Conservation (phyloP, 768 basidiomycete species). For the Psilocybe cubensis region DNA sequence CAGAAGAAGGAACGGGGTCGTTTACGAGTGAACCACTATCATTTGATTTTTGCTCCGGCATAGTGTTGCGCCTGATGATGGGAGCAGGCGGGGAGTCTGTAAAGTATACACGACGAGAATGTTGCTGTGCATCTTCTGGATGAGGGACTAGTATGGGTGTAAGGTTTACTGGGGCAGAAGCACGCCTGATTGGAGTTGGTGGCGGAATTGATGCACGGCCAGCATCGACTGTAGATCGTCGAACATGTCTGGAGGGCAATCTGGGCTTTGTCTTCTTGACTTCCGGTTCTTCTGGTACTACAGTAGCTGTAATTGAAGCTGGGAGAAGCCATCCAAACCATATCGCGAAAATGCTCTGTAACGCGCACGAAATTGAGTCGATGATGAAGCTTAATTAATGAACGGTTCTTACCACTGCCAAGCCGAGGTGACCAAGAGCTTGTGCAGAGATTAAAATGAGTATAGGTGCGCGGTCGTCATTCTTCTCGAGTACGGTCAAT, state of each 20-base stretch:
- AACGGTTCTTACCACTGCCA: conserved; percentile 39
- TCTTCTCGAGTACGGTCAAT: conserved; percentile 8
- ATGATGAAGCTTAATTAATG: conserved; percentile 3
- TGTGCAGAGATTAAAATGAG: conserved; percentile 38
- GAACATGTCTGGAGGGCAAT: conserved; percentile 14
- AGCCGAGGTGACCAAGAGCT: conserved; percentile 35
- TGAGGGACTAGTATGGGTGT: conserved; percentile 24
- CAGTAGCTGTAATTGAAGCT: conserved; percentile 11
- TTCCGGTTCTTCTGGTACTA: conserved; percentile 15
- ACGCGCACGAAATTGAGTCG: conserved; percentile 6
- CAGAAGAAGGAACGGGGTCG: conserved; percentile 12
- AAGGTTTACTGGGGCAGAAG: conserved; percentile 24
- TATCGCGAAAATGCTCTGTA: conserved; percentile 47
- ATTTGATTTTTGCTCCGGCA: conserved; percentile 16
- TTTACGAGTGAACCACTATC: background rate
- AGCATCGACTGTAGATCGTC: conserved; percentile 10
- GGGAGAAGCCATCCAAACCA: conserved; percentile 46
- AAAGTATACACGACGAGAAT: conserved; percentile 34
- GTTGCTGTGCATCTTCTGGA: conserved; percentile 14
- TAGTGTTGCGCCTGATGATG: conserved; percentile 24
- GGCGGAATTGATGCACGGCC: background rate
- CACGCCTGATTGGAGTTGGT: conserved; percentile 20
- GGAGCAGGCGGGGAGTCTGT: conserved; percentile 23
- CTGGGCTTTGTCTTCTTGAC: conserved; percentile 15
- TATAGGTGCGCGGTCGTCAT: conserved; percentile 21